Evolutionary conservation across 176 grass and related monocot genomes (phyloP).

Genomic region (Oryza glaberrima): DNA sequence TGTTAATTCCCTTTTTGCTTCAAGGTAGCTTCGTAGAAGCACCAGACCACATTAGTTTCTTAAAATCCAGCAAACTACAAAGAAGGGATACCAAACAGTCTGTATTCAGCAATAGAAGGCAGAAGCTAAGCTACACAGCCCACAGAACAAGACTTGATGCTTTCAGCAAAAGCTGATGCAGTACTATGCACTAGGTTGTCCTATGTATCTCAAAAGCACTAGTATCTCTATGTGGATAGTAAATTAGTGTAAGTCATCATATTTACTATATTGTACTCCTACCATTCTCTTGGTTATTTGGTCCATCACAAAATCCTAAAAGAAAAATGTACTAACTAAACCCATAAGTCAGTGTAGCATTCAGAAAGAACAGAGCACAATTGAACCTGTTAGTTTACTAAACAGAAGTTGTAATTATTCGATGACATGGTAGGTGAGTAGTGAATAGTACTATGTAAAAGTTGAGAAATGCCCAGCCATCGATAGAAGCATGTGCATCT

Average conservation of each 20-base stretch:
- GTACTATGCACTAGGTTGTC: not conserved
- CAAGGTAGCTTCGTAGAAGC: conserved; percentile 4
- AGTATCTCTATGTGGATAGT: no score
- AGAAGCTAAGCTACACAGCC: not conserved
- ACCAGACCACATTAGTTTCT: not conserved
- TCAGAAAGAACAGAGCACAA: not conserved
- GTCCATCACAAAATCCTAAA: not conserved
- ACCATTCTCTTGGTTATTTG: not conserved
- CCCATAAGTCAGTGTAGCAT: not conserved
- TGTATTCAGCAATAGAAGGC: not conserved
- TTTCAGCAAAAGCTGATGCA: not conserved
- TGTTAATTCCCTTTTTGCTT: conserved; percentile 12
- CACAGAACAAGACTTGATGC: not conserved
- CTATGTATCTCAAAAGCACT: not conserved
- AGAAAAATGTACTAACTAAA: not conserved
- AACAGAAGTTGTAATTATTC: not conserved
- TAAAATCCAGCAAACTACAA: not conserved
- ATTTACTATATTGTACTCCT: no score
- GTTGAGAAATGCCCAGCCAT: not conserved
- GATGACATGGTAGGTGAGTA: not conserved
- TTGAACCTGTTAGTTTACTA: not conserved
- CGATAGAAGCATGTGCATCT: not conserved
- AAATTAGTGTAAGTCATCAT: no score
- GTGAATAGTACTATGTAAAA: not conserved
- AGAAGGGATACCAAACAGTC: not conserved